A percentile compares a stretch with the other conserved stretches of the same genome.
These are phyloP conservation scores for Gautieria morchelliformis DNA, from an alignment of 768 basidiomycete genomes.

Conservation along the genomic window DNA sequence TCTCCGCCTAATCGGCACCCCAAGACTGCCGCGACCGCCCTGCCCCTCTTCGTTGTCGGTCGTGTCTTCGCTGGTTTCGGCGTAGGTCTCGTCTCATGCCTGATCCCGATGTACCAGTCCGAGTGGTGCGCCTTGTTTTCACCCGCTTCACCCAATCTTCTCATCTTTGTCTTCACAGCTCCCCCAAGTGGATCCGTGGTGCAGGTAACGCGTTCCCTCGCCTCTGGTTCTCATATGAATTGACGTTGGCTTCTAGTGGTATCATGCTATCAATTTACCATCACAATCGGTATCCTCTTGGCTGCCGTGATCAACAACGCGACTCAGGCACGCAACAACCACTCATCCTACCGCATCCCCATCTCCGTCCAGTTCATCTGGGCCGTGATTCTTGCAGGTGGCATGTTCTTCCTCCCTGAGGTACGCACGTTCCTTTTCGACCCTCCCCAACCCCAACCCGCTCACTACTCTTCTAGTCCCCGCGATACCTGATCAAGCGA, in stretches of 20 bases:
- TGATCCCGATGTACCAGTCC: slow-evolving; percentile 53
- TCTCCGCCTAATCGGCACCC: not conserved
- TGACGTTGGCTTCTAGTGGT: slow-evolving; percentile 30
- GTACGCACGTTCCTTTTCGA: slow-evolving; percentile 5
- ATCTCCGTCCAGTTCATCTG: slow-evolving; percentile 73
- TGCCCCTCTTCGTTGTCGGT: slow-evolving; percentile 57
- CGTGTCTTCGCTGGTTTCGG: slow-evolving; percentile 75
- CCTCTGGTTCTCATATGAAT: not conserved
- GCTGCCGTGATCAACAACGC: slow-evolving; percentile 61
- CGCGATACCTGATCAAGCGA: slow-evolving; percentile 69
- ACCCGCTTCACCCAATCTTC: not conserved
- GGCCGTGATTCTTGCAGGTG: slow-evolving; percentile 59
- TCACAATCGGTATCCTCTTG: slow-evolving; percentile 68
- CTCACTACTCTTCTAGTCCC: slow-evolving; percentile 34
- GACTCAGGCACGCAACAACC: slow-evolving; percentile 42
- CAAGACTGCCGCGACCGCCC: slow-evolving; percentile 35
- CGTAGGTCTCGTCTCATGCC: slow-evolving; percentile 67
- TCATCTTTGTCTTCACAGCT: slow-evolving; percentile 26
- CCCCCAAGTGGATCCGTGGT: slow-evolving; percentile 71
- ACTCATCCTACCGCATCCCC: slow-evolving; percentile 54
- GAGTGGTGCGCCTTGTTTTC: slow-evolving; percentile 33
- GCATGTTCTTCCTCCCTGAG: slow-evolving; percentile 68
- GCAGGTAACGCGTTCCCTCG: slow-evolving; percentile 16
- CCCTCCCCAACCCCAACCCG: not conserved
- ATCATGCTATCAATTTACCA: slow-evolving; percentile 60